These are phyloP conservation scores for Daedalea quercina DNA, from an alignment of 768 basidiomycete genomes.

Conservation along the genomic window DNA sequence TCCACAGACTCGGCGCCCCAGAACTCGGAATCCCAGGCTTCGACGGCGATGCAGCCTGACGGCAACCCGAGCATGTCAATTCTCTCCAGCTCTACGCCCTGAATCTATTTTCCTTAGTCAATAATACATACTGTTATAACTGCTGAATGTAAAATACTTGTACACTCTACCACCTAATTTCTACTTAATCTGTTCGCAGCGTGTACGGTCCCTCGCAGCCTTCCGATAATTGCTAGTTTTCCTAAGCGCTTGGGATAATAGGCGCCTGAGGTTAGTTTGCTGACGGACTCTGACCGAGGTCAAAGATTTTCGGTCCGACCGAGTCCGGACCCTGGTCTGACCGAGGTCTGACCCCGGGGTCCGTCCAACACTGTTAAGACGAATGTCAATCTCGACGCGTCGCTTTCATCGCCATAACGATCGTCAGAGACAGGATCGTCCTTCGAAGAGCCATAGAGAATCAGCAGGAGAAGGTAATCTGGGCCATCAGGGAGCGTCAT, in stretches of 20 bases:
- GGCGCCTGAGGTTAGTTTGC: background rate
- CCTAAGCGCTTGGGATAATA: background rate
- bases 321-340: background rate
- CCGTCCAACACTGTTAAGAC: background rate
- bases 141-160: background rate
- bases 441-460: background rate
- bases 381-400: background rate
- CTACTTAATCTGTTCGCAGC: background rate
- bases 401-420: background rate
- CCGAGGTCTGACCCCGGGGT: background rate
- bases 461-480: background rate
- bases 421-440: background rate
- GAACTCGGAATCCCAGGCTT: background rate
- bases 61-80: background rate
- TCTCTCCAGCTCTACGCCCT: background rate
- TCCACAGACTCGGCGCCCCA: background rate
- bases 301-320: background rate
- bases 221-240: background rate
- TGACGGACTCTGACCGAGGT: background rate
- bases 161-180: background rate
- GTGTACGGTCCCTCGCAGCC: no score
- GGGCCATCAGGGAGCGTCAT: background rate
- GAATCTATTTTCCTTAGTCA: background rate
- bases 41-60: background rate
- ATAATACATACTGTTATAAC: background rate